Evolutionary conservation across 768 basidiomycete species (phyloP).

Genomic region (Crassisporium funariophilum): DNA sequence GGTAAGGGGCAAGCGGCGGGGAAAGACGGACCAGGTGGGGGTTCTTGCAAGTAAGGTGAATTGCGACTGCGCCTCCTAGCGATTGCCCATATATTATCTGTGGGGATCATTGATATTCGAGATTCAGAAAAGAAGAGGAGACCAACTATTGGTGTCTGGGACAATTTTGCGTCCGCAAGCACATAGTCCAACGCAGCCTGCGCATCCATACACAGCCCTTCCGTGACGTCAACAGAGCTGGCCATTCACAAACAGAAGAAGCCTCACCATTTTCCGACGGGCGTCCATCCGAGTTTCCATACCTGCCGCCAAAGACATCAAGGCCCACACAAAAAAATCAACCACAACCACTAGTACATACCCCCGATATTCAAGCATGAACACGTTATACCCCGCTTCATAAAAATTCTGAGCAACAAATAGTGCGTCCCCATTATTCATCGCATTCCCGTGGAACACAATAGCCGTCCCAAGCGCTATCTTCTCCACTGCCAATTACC

Average conservation of each 20-base stretch:
- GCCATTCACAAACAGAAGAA: background rate
- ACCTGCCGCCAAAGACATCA: constrained; percentile 46
- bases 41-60: constrained; percentile 78
- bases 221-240: background rate
- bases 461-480: constrained; percentile 70
- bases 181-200: constrained; percentile 78
- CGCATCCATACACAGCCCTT: constrained; percentile 77
- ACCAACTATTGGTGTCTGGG: constrained; percentile 60
- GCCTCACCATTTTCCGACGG: constrained; percentile 75
- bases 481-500: constrained; percentile 2
- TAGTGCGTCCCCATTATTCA: constrained; percentile 74
- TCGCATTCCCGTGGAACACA: constrained; percentile 86
- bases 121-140: background rate
- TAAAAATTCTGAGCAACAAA: constrained; percentile 62
- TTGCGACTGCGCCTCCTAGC: constrained; percentile 87
- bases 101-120: constrained; percentile 19
- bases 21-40: constrained; percentile 49
- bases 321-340: too few species aligned
- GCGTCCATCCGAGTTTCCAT: constrained; percentile 75
- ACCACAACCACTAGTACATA: constrained; percentile 31
- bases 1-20: background rate
- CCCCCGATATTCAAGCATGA: constrained; percentile 91
- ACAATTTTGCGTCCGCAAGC: constrained; percentile 53
- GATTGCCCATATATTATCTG: constrained; percentile 76
- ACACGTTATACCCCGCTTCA: constrained; percentile 76